Evolutionary conservation across 441 rosid genomes (phyloP).

Genomic region (Populus tomentosa): DNA sequence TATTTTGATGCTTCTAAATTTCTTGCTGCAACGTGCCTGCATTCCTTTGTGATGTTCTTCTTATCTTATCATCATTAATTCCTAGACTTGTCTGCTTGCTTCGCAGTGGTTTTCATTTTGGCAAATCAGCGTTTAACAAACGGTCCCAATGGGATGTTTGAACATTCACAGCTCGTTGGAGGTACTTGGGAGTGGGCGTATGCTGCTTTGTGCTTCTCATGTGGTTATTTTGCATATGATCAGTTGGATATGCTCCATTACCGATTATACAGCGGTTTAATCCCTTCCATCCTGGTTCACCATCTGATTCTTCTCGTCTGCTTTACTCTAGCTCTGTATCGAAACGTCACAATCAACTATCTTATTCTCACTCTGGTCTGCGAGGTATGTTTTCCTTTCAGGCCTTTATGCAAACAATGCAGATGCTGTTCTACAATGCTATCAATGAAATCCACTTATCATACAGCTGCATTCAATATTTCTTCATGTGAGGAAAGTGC

Average conservation of each 20-base stretch:
- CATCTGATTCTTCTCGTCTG: conserved; percentile 87
- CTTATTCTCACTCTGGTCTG: conserved; percentile 82
- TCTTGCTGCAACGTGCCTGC: not conserved
- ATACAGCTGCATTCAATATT: conserved; percentile 82
- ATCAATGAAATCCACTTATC: not conserved
- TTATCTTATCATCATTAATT: not conserved
- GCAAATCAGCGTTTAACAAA: conserved; percentile 42
- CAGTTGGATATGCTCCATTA: conserved; percentile 87
- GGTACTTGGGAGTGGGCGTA: conserved; percentile 80
- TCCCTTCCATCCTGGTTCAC: conserved; percentile 77
- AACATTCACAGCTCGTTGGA: conserved; percentile 62
- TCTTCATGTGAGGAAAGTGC: conserved; percentile 75
- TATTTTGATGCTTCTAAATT: not conserved
- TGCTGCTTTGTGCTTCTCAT: conserved; percentile 76
- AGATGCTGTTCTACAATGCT: not conserved
- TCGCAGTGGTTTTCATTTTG: conserved; percentile 72
- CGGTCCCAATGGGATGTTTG: conserved; percentile 52
- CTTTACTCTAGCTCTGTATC: conserved; percentile 82
- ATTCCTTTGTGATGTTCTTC: not conserved
- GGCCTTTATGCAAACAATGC: not conserved
- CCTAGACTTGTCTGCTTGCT: too few species aligned
- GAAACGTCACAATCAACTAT: conserved; percentile 80
- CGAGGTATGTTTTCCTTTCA: conserved; percentile 48
- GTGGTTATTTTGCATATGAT: conserved; percentile 95
- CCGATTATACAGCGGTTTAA: conserved; percentile 64